These are phyloP conservation scores for Amauroascus verrucosus DNA, from an alignment of 2,329 filamentous ascomycete species.

Conservation along the genomic window DNA sequence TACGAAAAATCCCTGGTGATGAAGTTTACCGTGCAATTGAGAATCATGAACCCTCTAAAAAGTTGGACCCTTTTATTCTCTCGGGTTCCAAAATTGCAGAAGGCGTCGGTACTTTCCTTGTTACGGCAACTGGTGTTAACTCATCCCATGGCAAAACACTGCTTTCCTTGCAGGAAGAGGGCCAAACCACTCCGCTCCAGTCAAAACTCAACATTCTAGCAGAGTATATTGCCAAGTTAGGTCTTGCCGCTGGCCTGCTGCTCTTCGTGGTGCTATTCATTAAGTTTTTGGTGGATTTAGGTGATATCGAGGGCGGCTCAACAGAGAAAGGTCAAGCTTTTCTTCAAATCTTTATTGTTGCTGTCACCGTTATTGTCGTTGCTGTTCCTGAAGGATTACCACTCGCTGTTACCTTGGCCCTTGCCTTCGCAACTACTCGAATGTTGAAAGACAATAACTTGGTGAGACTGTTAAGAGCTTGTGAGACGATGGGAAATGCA, in stretches of 20 bases:
- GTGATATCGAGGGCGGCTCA: conserved; percentile 10
- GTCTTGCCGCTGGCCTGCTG: conserved; percentile 59
- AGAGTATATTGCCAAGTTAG: conserved; percentile 68
- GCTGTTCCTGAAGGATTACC: conserved; percentile 59
- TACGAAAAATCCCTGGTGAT: conserved; percentile 56
- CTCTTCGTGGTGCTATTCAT: conserved; percentile 73
- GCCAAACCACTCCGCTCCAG: conserved; percentile 68
- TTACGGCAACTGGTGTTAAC: conserved; percentile 63
- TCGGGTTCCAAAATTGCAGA: conserved; percentile 69
- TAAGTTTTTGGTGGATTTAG: conserved; percentile 48
- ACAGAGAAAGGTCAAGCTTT: conserved; percentile 54
- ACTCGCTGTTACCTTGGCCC: conserved; percentile 50
- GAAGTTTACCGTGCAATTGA: conserved; percentile 57
- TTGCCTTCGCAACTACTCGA: conserved; percentile 53
- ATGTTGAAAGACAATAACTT: conserved; percentile 56
- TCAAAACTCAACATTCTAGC: conserved; percentile 66
- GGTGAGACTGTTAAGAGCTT: conserved; percentile 49
- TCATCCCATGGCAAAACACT: conserved; percentile 68
- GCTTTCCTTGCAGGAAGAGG: conserved; percentile 66
- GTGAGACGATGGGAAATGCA: conserved; percentile 55
- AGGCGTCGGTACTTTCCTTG: conserved; percentile 64
- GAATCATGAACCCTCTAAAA: conserved; percentile 49
- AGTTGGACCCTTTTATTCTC: conserved; percentile 69
- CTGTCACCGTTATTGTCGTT: conserved; percentile 70
- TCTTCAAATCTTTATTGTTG: conserved; percentile 65